Evolutionary conservation across 805 yeast species (phyloP).

Genomic region (Ogataea sp.): DNA sequence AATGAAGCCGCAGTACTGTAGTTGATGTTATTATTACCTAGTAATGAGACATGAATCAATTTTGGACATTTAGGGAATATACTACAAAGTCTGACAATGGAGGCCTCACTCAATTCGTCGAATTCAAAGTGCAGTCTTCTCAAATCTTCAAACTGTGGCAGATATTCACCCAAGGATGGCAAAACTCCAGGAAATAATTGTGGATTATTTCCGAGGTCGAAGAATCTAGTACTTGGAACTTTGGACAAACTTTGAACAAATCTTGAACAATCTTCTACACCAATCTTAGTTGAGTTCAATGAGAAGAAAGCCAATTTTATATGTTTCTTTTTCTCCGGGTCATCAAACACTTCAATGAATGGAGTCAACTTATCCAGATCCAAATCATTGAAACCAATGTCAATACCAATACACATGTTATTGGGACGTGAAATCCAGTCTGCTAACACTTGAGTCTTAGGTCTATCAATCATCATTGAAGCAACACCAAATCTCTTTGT

Average conservation of each 20-base stretch:
- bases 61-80: conserved; percentile 39
- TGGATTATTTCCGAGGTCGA: conserved; percentile 47
- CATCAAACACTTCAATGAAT: conserved; percentile 32
- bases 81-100: conserved; percentile 40
- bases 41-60: conserved; percentile 43
- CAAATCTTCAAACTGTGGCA: conserved; percentile 38
- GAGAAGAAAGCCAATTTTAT: conserved; percentile 41
- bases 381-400: conserved; percentile 46
- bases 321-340: conserved; percentile 7
- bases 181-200: conserved; percentile 43
- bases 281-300: conserved; percentile 41
- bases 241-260: conserved; percentile 29
- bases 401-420: conserved; percentile 46
- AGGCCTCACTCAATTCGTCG: conserved; percentile 38
- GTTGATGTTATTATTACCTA: conserved; percentile 41
- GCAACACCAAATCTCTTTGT: conserved; percentile 50
- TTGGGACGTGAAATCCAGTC: conserved; percentile 37
- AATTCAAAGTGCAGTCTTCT: conserved; percentile 48
- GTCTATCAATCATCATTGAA: conserved; percentile 35
- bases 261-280: conserved; percentile 29
- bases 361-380: conserved; percentile 38
- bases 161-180: conserved; percentile 31
- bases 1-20: conserved; percentile 37
- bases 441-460: conserved; percentile 34
- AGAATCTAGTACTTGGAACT: conserved; percentile 35